Conservation (phyloP, 306 rosid genomes). For the Glycine tomentella region DNA sequence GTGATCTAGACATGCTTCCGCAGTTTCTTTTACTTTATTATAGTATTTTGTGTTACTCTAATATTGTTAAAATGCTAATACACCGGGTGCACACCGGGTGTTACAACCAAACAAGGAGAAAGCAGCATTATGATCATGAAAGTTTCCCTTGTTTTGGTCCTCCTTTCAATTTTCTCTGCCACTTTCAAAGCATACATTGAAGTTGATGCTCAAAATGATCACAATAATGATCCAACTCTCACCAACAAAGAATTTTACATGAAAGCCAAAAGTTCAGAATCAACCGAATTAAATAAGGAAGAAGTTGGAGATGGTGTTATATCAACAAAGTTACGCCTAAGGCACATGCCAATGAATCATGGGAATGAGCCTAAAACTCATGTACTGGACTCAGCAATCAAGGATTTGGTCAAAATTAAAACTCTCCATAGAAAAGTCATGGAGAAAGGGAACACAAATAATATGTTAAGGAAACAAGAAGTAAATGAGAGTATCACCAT, state of each 20-base stretch:
- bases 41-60: too few relatives aligned
- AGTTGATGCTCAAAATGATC: conserved; percentile 26
- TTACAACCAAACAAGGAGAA: conserved; percentile 20
- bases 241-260: not conserved
- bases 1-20: too few relatives aligned
- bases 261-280: conserved; percentile 9
- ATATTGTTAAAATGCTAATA: too few relatives aligned
- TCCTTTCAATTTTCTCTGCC: conserved; percentile 23
- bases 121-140: conserved; percentile 31
- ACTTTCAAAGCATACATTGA: conserved; percentile 35
- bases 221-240: conserved; percentile 31
- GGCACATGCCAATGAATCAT: conserved; percentile 43
- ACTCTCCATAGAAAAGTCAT: conserved; percentile 61
- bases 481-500: not conserved
- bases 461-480: conserved; percentile 52
- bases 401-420: conserved; percentile 67
- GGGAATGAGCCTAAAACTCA: conserved; percentile 54
- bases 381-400: conserved; percentile 50
- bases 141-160: conserved; percentile 28
- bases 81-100: too few relatives aligned
- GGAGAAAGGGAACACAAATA: conserved; percentile 66
- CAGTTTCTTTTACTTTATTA: too few relatives aligned
- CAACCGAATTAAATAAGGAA: not conserved
- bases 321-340: conserved; percentile 64
- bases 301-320: conserved; percentile 28